Evolutionary conservation across 345 rosid genomes (phyloP).

Genomic region (Eucalyptus cladocalyx): DNA sequence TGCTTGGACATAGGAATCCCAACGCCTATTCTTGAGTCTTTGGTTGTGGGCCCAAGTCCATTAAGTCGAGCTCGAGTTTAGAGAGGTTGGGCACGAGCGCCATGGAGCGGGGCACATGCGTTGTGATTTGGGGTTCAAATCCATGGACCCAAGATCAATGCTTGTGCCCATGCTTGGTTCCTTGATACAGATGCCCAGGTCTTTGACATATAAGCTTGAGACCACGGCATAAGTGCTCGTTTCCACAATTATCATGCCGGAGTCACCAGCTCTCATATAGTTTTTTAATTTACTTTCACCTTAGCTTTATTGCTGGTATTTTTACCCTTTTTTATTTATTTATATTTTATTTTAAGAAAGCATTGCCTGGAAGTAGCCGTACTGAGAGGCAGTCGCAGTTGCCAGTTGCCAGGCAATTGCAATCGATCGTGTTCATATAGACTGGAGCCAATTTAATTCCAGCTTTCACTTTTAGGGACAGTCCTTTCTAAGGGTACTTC

Average conservation of each 20-base stretch:
- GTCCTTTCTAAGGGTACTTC: neutral
- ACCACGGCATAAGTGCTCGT: rapidly evolving
- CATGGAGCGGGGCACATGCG: neutral
- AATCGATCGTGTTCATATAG: neutral
- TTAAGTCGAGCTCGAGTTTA: no score
- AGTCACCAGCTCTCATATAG: neutral
- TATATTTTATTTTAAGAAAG: neutral
- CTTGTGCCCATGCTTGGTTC: neutral
- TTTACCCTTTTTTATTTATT: neutral
- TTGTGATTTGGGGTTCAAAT: neutral
- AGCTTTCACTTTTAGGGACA: neutral
- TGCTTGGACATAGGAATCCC: neutral
- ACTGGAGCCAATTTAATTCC: neutral
- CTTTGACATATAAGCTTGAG: no score
- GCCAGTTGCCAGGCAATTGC: neutral
- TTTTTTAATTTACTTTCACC: neutral
- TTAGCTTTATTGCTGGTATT: neutral
- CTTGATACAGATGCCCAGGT: neutral
- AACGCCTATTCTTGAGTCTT: neutral
- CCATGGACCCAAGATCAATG: neutral
- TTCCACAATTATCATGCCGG: rapidly evolving
- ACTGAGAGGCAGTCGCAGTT: neutral
- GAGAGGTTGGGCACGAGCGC: rapidly evolving
- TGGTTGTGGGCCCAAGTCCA: neutral
- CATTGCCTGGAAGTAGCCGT: neutral